Percentiles rank a stretch among this genome's conserved stretches.
Evolutionary conservation across 2,329 filamentous ascomycete species (phyloP).

Genomic region (Plectosphaerella plurivora): DNA sequence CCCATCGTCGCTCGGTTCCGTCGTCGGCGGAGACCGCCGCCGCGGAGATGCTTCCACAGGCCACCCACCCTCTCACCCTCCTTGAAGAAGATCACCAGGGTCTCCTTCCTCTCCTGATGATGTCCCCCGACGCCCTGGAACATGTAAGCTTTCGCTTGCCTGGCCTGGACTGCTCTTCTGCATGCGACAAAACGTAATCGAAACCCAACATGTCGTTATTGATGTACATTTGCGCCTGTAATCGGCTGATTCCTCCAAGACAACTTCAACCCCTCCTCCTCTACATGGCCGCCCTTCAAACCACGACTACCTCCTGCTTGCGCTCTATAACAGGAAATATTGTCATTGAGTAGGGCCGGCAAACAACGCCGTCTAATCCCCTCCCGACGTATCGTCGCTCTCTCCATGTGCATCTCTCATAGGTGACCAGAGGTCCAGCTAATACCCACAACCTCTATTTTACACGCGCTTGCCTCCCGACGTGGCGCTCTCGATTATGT

Average conservation of each 20-base stretch:
- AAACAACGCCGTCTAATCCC: background rate
- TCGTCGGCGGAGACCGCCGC: background rate
- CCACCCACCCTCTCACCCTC: background rate
- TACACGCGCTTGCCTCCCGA: constrained; percentile 10
- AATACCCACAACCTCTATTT: constrained; percentile 2
- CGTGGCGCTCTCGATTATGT: constrained; percentile 6
- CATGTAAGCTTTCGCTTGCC: no score
- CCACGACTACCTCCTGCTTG: no score
- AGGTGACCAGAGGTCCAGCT: background rate
- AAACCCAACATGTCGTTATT: no score
- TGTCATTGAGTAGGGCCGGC: background rate
- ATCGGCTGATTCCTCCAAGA: no score
- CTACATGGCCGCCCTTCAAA: no score
- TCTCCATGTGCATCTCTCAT: background rate
- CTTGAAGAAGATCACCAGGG: background rate
- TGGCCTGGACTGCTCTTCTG: no score
- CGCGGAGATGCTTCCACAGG: background rate
- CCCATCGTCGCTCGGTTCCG: background rate
- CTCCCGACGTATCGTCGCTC: background rate
- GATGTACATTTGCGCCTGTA: no score
- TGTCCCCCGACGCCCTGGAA: no score
- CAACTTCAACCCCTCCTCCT: no score
- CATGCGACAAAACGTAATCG: no score
- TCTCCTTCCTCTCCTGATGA: background rate
- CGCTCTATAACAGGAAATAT: background rate